A percentile compares a stretch with the other conserved stretches of the same genome.
These are phyloP conservation scores for Phytophthora agathidicida DNA, from an alignment of 352 stramenopile species.

Conservation along the genomic window DNA sequence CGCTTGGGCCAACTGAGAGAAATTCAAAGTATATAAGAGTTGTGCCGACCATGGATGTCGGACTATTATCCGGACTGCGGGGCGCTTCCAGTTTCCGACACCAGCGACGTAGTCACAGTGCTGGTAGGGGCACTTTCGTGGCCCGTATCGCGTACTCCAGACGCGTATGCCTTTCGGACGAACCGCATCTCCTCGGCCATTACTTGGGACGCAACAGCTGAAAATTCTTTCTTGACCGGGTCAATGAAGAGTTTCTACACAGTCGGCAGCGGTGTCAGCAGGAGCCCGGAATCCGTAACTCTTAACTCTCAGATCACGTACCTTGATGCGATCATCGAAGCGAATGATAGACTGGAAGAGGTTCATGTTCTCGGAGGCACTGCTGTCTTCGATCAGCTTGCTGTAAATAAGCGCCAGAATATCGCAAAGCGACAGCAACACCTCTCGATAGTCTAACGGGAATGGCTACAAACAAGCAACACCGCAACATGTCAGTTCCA, in stretches of 20 bases:
- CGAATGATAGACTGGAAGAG: slow-evolving; percentile 81
- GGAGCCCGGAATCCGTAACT: background rate
- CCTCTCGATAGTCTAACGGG: slow-evolving; percentile 79
- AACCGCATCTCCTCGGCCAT: slow-evolving; percentile 64
- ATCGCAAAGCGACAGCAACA: slow-evolving; percentile 82
- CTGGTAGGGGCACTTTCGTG: background rate
- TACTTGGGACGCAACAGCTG: slow-evolving; percentile 55
- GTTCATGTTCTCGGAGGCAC: slow-evolving; percentile 70
- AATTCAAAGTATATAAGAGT: too few relatives aligned
- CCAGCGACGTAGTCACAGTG: background rate
- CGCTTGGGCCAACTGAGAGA: too few relatives aligned
- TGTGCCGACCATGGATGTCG: too few relatives aligned
- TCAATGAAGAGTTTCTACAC: slow-evolving; percentile 86
- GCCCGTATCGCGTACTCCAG: slow-evolving; percentile 11
- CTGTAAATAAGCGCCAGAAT: slow-evolving; percentile 85
- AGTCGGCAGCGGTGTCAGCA: background rate
- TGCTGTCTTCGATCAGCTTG: slow-evolving; percentile 81
- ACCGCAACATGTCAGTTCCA: slow-evolving; percentile 6
- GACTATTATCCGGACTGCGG: background rate
- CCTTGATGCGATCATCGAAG: slow-evolving; percentile 86
- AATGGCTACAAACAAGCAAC: slow-evolving; percentile 56
- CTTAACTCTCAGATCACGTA: slow-evolving; percentile 7
- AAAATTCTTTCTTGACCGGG: slow-evolving; percentile 84
- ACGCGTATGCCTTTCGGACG: slow-evolving; percentile 61
- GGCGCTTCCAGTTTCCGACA: background rate